Conservation (phyloP, 2,329 filamentous ascomycete species). For the Mycosphaerella sp. region DNA sequence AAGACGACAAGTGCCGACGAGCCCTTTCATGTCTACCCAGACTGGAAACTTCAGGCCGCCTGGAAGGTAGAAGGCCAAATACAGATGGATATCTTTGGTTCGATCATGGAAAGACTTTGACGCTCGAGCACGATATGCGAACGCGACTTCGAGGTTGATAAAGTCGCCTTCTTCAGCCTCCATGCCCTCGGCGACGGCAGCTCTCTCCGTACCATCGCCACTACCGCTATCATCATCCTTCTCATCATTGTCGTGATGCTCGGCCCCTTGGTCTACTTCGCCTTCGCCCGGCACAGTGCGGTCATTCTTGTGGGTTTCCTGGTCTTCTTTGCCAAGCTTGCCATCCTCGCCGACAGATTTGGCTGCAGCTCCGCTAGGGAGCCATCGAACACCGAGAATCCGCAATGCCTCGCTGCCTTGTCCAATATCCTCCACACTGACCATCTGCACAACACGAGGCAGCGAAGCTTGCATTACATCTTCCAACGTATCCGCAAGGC, state of each 20-base stretch:
- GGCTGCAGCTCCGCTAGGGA: slow-evolving; percentile 63
- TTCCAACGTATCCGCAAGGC: slow-evolving; percentile 63
- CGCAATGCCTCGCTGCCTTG: slow-evolving; percentile 66
- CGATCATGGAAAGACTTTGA: slow-evolving; percentile 53
- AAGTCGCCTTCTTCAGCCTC: slow-evolving; percentile 72
- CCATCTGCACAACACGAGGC: slow-evolving; percentile 64
- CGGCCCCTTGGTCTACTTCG: slow-evolving; percentile 34
- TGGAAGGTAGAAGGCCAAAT: slow-evolving; percentile 59
- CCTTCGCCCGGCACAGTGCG: slow-evolving; percentile 44
- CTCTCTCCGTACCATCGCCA: slow-evolving; percentile 24
- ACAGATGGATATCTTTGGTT: slow-evolving; percentile 66
- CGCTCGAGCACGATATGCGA: slow-evolving; percentile 62
- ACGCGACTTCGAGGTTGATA: slow-evolving; percentile 67
- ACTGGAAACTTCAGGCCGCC: slow-evolving; percentile 53
- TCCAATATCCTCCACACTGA: slow-evolving; percentile 67
- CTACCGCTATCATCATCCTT: slow-evolving; percentile 33
- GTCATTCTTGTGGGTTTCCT: slow-evolving; percentile 43
- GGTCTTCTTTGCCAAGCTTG: slow-evolving; percentile 43
- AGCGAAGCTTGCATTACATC: slow-evolving; percentile 75
- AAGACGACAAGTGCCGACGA: slow-evolving; percentile 63
- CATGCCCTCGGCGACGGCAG: slow-evolving; percentile 52
- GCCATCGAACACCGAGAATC: slow-evolving; percentile 64
- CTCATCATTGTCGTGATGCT: slow-evolving; percentile 20
- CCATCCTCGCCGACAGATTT: slow-evolving; percentile 55
- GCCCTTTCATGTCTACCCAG: slow-evolving; percentile 67